Evolutionary conservation across 805 yeast genomes (phyloP).

Genomic region (Groenewaldozyma tartarivorans): DNA sequence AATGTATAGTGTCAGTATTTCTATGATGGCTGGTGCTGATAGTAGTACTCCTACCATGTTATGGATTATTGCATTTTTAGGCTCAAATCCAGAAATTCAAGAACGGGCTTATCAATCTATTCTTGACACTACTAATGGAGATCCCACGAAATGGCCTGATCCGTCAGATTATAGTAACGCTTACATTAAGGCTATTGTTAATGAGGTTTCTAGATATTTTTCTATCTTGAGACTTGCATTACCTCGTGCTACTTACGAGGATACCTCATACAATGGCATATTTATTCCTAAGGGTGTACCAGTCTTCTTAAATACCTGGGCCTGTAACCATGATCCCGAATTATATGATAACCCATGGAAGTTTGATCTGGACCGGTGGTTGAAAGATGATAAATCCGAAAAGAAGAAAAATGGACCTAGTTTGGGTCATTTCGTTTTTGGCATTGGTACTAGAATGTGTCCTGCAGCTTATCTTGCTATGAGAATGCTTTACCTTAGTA

Average conservation of each 20-base stretch:
- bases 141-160: not conserved
- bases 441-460: slow-evolving; percentile 62
- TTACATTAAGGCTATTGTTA: slow-evolving; percentile 45
- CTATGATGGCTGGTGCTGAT: slow-evolving; percentile 74
- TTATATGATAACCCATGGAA: slow-evolving; percentile 7
- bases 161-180: slow-evolving; percentile 25
- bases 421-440: slow-evolving; percentile 26
- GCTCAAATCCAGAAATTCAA: slow-evolving; percentile 36
- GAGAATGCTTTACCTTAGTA: slow-evolving; percentile 51
- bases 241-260: slow-evolving; percentile 29
- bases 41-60: slow-evolving; percentile 54
- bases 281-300: slow-evolving; percentile 47
- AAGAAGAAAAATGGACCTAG: not conserved
- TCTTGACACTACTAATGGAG: slow-evolving; percentile 20
- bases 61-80: slow-evolving; percentile 49
- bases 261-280: slow-evolving; percentile 3
- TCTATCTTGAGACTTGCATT: slow-evolving; percentile 57
- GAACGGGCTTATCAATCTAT: slow-evolving; percentile 36
- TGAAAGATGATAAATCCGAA: slow-evolving; percentile 1
- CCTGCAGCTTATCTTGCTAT: slow-evolving; percentile 53
- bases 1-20: slow-evolving; percentile 48
- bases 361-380: slow-evolving; percentile 8
- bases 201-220: slow-evolving; percentile 50
- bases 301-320: slow-evolving; percentile 55
- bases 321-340: slow-evolving; percentile 53